Base-by-base conservation (phyloP, 2,329 filamentous ascomycete genomes). In the Kalaharituber pfeilii region DNA sequence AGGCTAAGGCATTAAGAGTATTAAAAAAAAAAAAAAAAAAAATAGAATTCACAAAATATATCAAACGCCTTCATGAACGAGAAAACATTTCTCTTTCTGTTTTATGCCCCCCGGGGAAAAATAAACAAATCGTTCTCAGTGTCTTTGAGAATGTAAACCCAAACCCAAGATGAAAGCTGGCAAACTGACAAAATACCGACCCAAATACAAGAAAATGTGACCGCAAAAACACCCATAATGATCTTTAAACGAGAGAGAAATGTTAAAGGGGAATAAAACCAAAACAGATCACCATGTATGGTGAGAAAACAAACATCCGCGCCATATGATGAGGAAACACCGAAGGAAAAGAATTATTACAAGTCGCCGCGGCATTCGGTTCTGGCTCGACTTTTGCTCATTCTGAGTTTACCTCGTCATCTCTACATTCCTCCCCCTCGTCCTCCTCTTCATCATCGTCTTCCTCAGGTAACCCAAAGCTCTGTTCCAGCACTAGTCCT, bases 391-490 rank as follows among this genome's bases (percentile, higher is more conserved):
- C 36, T 59, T 45, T 15, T 57, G 52, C 18, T 47, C 45, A 51
- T 50, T 49, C 18, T 59, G 49, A 50, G n/a, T n/a, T n/a, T n/a
- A 51, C 51, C 39, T 59, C 53, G 49, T 29, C 28, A 39, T 42
- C 50, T 39, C 55, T 53, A 22, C 54, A 51, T 20, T 57, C 57
- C n/a, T 57, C 56, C 22, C 59, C 57, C 27, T 60, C 57, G 28
- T 56, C 51, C 27, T 57, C 56, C 49, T 60, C 58, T 11, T 60
- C 55, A 33, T 57, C 58, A 52, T 59, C 58, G 54, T 59, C 58
- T 53, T 59, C 54, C 53, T 59, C 54, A 11, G 58, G 58, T 25
- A 60, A 36, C 29, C 57, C 57, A 49, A 60, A 60, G 53, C 58
- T 60, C 49, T 54, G 57, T 20, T 60, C 58, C 45, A 60, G 52